These are phyloP conservation scores for Rhizophlyctis rosea DNA, from an alignment of 192 early-diverging fungal genomes.

Conservation along the genomic window DNA sequence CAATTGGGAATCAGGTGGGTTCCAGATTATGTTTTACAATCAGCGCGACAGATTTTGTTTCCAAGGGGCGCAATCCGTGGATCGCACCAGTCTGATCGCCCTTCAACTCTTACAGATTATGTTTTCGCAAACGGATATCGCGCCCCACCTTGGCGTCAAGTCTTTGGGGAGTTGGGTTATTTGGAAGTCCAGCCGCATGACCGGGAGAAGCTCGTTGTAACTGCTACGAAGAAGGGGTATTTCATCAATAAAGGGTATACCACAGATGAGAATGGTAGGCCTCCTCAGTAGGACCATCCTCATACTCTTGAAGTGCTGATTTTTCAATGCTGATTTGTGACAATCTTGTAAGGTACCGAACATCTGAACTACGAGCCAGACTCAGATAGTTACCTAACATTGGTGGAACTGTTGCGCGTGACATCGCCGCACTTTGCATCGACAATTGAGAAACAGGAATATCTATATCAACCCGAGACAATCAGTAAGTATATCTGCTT, in stretches of 20 bases:
- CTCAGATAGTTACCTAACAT: slow-evolving; percentile 40
- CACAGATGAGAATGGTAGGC: slow-evolving; percentile 48
- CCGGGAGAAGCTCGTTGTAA: slow-evolving; percentile 48
- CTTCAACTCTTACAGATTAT: slow-evolving; percentile 39
- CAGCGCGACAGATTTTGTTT: not conserved
- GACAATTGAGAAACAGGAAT: slow-evolving; percentile 55
- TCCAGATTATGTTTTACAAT: not conserved
- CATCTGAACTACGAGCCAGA: slow-evolving; percentile 55
- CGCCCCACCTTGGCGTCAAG: slow-evolving; percentile 62
- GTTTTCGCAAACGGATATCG: slow-evolving; percentile 58
- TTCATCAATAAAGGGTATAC: slow-evolving; percentile 59
- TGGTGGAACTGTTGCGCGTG: slow-evolving; percentile 45
- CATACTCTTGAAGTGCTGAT: too few species aligned
- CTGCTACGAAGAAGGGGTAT: slow-evolving; percentile 54
- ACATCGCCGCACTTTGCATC: slow-evolving; percentile 42
- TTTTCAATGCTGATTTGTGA: too few species aligned
- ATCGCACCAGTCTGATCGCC: not conserved
- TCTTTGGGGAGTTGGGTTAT: slow-evolving; percentile 57
- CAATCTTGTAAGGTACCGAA: slow-evolving; percentile 51
- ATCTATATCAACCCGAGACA: slow-evolving; percentile 41
- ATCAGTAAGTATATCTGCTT: slow-evolving; percentile 7
- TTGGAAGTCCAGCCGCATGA: slow-evolving; percentile 47
- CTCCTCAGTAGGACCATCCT: too few species aligned
- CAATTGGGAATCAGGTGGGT: slow-evolving; percentile 54
- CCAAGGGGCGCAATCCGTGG: not conserved